Evolutionary conservation across 108 stramenopile genomes (phyloP).

Genomic region (Stephanodiscus triporus): DNA sequence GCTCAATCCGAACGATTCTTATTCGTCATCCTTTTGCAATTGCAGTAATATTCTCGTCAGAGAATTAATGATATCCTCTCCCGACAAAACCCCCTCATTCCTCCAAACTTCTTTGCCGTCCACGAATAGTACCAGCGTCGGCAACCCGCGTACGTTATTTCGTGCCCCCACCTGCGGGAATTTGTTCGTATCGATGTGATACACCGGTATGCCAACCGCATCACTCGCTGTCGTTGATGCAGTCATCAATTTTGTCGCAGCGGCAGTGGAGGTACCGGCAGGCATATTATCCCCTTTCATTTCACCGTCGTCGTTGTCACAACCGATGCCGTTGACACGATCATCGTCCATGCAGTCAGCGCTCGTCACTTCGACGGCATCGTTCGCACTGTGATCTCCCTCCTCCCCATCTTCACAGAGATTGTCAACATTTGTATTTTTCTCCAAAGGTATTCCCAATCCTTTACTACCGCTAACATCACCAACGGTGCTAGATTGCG

Average conservation of each 20-base stretch:
- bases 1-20: neutral
- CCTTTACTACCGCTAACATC: slow-evolving; percentile 11
- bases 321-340: neutral
- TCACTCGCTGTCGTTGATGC: slow-evolving; percentile 5
- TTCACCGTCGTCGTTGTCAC: neutral
- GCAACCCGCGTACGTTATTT: slow-evolving; percentile 60
- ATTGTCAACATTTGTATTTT: neutral
- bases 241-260: neutral
- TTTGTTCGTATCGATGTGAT: slow-evolving; percentile 64
- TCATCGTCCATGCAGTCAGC: slow-evolving; percentile 6
- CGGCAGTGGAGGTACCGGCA: too few relatives aligned
- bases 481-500: neutral
- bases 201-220: slow-evolving; percentile 51
- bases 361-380: slow-evolving; percentile 8
- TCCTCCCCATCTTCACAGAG: neutral
- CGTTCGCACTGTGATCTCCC: slow-evolving; percentile 1
- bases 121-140: slow-evolving; percentile 63
- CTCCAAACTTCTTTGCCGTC: slow-evolving; percentile 55
- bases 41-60: neutral
- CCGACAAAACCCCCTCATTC: slow-evolving; percentile 60
- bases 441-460: neutral
- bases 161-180: slow-evolving; percentile 69
- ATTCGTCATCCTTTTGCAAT: neutral
- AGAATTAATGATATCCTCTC: slow-evolving; percentile 43
- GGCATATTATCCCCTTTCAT: too few relatives aligned